These are phyloP conservation scores for Vigna mungo DNA, from an alignment of 306 rosid species.

Conservation along the genomic window DNA sequence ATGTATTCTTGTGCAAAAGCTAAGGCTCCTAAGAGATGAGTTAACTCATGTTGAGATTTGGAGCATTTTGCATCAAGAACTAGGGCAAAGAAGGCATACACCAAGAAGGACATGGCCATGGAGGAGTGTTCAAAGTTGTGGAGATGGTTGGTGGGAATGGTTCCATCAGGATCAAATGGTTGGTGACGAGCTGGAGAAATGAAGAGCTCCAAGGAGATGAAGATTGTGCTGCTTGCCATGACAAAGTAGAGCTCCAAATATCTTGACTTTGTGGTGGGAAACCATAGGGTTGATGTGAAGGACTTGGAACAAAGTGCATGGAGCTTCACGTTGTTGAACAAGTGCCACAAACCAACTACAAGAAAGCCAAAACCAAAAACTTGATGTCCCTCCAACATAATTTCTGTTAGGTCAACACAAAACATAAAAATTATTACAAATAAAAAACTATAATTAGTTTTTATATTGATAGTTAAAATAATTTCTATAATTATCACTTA, in stretches of 20 bases:
- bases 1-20: slow-evolving; percentile 75
- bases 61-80: slow-evolving; percentile 52
- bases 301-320: slow-evolving; percentile 53
- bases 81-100: slow-evolving; percentile 60
- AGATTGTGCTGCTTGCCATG: slow-evolving; percentile 53
- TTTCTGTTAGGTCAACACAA: slow-evolving; percentile 3
- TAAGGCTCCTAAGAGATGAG: slow-evolving; percentile 58
- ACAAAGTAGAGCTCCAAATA: slow-evolving; percentile 69
- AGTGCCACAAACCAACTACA: slow-evolving; percentile 81
- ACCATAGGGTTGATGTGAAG: slow-evolving; percentile 64
- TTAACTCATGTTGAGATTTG: slow-evolving; percentile 51
- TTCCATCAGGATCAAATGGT: slow-evolving; percentile 74
- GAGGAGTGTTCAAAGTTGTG: slow-evolving; percentile 86
- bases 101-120: slow-evolving; percentile 62
- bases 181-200: slow-evolving; percentile 66
- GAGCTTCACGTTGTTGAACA: slow-evolving; percentile 73
- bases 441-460: too few relatives aligned
- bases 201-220: slow-evolving; percentile 79
- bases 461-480: too few relatives aligned
- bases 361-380: slow-evolving; percentile 72
- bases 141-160: slow-evolving; percentile 80
- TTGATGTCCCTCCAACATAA: slow-evolving; percentile 70
- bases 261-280: slow-evolving; percentile 57
- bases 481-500: too few relatives aligned
- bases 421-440: too few relatives aligned